Evolutionary conservation across 164 flowering plant genomes (phyloP), one percentile per base, ranked within the genome.

Genomic region (Magnolia kwangsiensis): DNA sequence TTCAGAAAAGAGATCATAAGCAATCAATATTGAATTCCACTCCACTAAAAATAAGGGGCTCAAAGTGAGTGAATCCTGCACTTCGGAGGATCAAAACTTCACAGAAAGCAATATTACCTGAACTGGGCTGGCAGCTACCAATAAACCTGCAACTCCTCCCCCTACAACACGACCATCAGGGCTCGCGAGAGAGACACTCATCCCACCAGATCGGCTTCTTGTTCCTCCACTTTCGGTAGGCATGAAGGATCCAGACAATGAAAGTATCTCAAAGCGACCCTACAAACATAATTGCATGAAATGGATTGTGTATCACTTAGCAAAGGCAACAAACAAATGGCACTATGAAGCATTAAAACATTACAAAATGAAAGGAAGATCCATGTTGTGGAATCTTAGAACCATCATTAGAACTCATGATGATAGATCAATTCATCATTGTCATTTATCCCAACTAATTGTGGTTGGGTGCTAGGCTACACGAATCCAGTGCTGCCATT

Each of bases 141-240:
- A 77, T 50, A 94, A 82, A 77, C 99, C 99, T 58, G 98, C 99
- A 65, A 96, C 98, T 61, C 97, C 96, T 79, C 99, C 99, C 13
- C 99, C 99, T 1, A 96, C 91, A 73, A 96, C 98, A 76, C 98
- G 98, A 8, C 99, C 99, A 85, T 96, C 99, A 23, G 98, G 98
- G 82, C 99, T 89, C 63, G 96, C 95, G 82, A 96, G 88, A 24
- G 99, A 94, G 59, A 96, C 98, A 72, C 98, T 94, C 98, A 96
- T 90, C 29, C 98, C 98, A 74, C 99, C 99, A 71, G 98, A 86
- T 83, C 99, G 81, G 82, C 97, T 93, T 82, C 97, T 86, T 65
- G 91, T 88, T 81, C 98, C 99, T 67, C 94, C 98, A 78, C 77
- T 89, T 74, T 96, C 98, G 21, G 82, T 82, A 67, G 93, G 97